Percentiles rank a stretch among this genome's conserved stretches.
These are phyloP conservation scores for Cymodocea nodosa DNA, from an alignment of 116 monocot species.

Conservation along the genomic window DNA sequence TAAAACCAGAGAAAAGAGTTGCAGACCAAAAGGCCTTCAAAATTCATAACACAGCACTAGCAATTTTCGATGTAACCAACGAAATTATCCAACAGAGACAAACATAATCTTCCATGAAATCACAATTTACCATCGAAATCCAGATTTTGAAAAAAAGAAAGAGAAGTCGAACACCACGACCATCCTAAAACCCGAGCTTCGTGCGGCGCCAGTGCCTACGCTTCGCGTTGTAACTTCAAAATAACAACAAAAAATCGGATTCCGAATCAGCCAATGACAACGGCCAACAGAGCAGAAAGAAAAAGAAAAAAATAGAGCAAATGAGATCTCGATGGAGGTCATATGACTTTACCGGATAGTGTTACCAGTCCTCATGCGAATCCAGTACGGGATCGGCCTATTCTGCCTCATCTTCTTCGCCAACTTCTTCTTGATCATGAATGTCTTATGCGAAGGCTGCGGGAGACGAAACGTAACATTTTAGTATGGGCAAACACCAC, in stretches of 20 bases:
- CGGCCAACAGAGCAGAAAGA: neutral
- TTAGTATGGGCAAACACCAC: neutral
- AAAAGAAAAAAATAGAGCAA: too few relatives aligned
- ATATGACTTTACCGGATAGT: conserved; percentile 25
- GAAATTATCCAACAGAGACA: too few relatives aligned
- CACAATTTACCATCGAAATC: too few relatives aligned
- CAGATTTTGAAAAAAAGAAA: too few relatives aligned
- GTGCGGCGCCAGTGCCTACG: conserved; percentile 85
- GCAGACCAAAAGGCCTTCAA: too few relatives aligned
- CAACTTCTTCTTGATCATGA: conserved; percentile 50
- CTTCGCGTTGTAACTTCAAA: conserved; percentile 62
- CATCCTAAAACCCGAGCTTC: conserved; percentile 52
- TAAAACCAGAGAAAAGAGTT: too few relatives aligned
- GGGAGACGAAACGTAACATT: neutral
- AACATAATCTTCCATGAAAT: too few relatives aligned
- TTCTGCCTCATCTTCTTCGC: conserved; percentile 64
- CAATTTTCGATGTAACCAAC: too few relatives aligned
- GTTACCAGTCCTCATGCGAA: conserved; percentile 62
- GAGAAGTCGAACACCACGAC: too few relatives aligned
- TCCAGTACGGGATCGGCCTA: conserved; percentile 58
- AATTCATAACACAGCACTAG: too few relatives aligned
- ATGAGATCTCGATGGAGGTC: neutral
- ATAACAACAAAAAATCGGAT: neutral
- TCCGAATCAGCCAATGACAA: too few relatives aligned
- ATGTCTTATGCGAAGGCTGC: conserved; percentile 53